These are phyloP conservation scores for Vigna reflexopilosa DNA, from an alignment of 306 rosid species.

Conservation along the genomic window DNA sequence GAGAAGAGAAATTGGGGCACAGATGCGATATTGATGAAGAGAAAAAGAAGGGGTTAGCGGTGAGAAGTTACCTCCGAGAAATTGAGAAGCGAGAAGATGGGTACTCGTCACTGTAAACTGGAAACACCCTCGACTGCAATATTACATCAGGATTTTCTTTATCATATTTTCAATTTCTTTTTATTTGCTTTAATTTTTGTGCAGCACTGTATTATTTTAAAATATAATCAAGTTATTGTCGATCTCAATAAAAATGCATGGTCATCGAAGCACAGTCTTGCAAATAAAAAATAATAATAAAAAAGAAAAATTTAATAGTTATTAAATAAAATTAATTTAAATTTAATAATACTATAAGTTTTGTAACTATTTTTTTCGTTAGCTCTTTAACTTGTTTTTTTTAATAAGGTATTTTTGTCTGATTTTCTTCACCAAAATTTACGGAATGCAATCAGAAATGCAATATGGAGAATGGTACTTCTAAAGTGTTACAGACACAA, in stretches of 20 bases:
- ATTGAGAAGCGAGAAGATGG: not conserved
- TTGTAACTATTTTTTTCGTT: no score
- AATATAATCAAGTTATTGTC: not conserved
- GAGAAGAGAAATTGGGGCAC: constrained; percentile 1
- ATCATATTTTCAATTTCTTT: not conserved
- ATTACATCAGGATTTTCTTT: no score
- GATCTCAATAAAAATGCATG: no score
- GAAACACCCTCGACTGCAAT: not conserved
- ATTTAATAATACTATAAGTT: no score
- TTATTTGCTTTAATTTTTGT: not conserved
- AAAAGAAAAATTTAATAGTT: no score
- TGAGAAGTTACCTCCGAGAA: constrained; percentile 34
- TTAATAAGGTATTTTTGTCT: no score
- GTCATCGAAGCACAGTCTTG: not conserved
- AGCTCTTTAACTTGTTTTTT: no score
- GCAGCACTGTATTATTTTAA: not conserved
- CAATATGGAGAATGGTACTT: no score
- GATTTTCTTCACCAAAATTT: no score
- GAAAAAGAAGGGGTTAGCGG: not conserved
- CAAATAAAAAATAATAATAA: not conserved
- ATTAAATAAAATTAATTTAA: no score
- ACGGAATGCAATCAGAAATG: no score
- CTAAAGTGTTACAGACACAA: no score
- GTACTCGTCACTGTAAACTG: not conserved
- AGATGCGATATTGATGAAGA: not conserved